Conservation (phyloP, 768 basidiomycete genomes). For the Collybiopsis confluens region DNA sequence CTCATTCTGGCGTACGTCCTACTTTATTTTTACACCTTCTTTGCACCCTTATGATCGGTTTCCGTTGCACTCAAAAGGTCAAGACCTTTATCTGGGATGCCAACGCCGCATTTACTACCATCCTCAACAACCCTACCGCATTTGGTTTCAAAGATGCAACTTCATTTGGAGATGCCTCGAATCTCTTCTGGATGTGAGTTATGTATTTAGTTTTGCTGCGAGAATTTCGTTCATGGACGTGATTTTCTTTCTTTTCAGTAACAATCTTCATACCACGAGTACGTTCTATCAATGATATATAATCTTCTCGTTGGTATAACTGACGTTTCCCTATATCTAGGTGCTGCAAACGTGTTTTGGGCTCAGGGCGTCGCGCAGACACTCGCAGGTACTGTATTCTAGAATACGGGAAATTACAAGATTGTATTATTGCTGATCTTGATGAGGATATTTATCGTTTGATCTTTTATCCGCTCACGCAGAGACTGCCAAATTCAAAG, state of each 20-base stretch:
- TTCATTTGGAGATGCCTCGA: conserved; percentile 35
- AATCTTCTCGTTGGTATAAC: not conserved
- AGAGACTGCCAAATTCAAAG: too few relatives aligned
- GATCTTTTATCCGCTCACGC: too few relatives aligned
- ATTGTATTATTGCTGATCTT: not conserved
- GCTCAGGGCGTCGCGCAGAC: conserved; percentile 24
- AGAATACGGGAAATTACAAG: not conserved
- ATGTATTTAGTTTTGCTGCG: not conserved
- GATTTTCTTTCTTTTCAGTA: conserved; percentile 27
- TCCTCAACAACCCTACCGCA: conserved; percentile 42
- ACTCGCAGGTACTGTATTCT: conserved; percentile 24
- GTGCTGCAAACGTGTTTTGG: conserved; percentile 37
- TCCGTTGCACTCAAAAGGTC: conserved; percentile 27
- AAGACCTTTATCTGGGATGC: conserved; percentile 49
- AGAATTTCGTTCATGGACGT: not conserved
- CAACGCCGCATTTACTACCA: conserved; percentile 41
- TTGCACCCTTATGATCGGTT: not conserved
- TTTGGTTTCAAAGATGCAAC: conserved; percentile 56
- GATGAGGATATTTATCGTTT: not conserved
- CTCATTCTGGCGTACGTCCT: conserved; percentile 41
- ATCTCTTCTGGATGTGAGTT: conserved; percentile 53
- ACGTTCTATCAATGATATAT: conserved; percentile 5
- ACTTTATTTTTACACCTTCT: not conserved
- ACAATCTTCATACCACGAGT: conserved; percentile 54
- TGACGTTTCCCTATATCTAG: conserved; percentile 16